Evolutionary conservation across 2,329 filamentous ascomycete genomes (phyloP), one percentile per base, ranked within the genome.

Genomic region (Fonsecaea erecta): DNA sequence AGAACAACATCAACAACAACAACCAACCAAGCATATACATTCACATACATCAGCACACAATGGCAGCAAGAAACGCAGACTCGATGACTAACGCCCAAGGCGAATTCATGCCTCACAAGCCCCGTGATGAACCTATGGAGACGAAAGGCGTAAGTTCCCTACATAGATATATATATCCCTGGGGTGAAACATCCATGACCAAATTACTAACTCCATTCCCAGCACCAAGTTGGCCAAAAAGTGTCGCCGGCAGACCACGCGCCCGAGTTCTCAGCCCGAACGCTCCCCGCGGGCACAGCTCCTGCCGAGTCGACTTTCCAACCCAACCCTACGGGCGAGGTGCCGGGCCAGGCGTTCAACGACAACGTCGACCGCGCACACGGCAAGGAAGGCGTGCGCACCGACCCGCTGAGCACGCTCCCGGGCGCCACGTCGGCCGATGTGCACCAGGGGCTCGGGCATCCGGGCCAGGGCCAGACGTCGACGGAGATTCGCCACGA

Each of bases 161-260:
- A 52, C 51, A 21, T 40, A 46, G n/a, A n/a, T n/a, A n/a, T n/a
- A n/a, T n/a, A n/a, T n/a, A n/a, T n/a, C n/a, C 34, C n/a, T 18
- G 5, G 18, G 37, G 11, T 9, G 18, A 46, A 30, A n/a, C 26
- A 21, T 34, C 30, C 8, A 26, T n/a, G 30, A 24, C 11, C 30
- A 28, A 51, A 11, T 26, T n/a, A 48, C 63, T 66, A 55, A 66
- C 59, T 30, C 28, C 64, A 70, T 67, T 63, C 6, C 37, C 37
- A 90, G 88, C 89, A 92, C 76, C 81, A 86, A 73, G 83, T 84
- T 2, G 89, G 89, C 59, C 79, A 83, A 70, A 82, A 85, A 66
- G 82, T 86, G 63, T 85, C 85, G 72, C 76, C 76, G n/a, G 69
- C 71, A 12, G 79, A 81, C 68, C 85, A 86, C 70, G 87, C 77